Conservation (phyloP, 805 yeast species). For the Helenozyma rhizophorensis region DNA sequence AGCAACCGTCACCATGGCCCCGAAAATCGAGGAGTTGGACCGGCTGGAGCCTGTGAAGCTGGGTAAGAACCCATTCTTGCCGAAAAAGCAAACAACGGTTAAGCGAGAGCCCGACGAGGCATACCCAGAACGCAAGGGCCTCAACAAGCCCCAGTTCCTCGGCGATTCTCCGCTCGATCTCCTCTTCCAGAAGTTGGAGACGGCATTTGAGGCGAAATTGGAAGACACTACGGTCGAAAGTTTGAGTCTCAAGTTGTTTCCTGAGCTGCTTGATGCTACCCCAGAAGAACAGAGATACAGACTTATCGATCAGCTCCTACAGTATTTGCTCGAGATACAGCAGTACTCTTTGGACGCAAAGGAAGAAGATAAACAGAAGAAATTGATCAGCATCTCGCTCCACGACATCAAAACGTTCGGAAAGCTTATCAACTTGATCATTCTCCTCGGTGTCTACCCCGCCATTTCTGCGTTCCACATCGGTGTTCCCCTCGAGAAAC, state of each 20-base stretch:
- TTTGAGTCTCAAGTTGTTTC: constrained; percentile 1
- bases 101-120: constrained; percentile 28
- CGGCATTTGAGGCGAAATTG: constrained; percentile 19
- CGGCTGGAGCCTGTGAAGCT: too few species aligned
- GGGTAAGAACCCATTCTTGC: constrained; percentile 29
- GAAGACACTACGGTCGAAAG: constrained; percentile 18
- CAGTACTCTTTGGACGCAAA: constrained; percentile 20
- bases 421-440: constrained; percentile 56
- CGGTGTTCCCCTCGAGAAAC: constrained; percentile 60
- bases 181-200: constrained; percentile 28
- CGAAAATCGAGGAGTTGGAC: too few species aligned
- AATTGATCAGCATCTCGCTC: constrained; percentile 62
- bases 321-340: constrained; percentile 38
- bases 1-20: not conserved
- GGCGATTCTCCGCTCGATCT: constrained; percentile 32
- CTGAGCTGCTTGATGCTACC: not conserved
- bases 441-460: constrained; percentile 69
- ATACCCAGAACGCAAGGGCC: constrained; percentile 30
- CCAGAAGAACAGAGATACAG: constrained; percentile 1
- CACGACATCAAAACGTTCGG: constrained; percentile 81
- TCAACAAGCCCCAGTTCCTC: constrained; percentile 26
- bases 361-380: constrained; percentile 17
- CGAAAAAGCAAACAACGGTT: constrained; percentile 24
- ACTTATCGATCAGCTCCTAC: constrained; percentile 34
- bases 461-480: constrained; percentile 48